A percentile compares a stretch with the other conserved stretches of the same genome.
Evolutionary conservation across 148 eudicot species (phyloP).

Genomic region (Talinum fruticosum): DNA sequence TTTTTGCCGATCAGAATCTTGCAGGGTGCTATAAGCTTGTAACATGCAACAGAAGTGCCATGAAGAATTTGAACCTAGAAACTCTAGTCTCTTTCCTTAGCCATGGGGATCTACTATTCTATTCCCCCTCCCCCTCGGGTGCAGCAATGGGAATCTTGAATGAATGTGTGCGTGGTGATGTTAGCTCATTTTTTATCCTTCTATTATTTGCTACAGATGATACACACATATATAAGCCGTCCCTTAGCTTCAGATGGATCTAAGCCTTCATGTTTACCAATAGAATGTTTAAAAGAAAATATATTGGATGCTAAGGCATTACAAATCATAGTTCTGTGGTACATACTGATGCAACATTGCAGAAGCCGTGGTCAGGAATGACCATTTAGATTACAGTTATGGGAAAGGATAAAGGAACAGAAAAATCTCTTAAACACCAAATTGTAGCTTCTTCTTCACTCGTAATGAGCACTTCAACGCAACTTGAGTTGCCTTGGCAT

Average conservation of each 20-base stretch:
- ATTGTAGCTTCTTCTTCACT: conserved; percentile 6
- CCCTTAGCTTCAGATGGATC: background rate
- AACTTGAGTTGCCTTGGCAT: conserved; percentile 22
- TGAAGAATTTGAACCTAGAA: background rate
- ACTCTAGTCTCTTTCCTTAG: background rate
- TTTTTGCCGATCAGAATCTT: background rate
- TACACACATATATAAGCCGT: background rate
- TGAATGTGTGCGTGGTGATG: background rate
- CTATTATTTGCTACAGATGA: no score
- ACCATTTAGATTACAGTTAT: conserved; percentile 23
- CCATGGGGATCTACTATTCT: background rate
- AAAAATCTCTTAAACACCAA: conserved; percentile 17
- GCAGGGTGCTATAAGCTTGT: background rate
- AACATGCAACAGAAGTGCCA: background rate
- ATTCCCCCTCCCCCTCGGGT: no score
- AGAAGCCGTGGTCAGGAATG: conserved; percentile 17
- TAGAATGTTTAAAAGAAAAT: background rate
- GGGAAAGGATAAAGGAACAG: conserved; percentile 22
- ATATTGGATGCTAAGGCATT: background rate
- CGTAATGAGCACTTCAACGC: conserved; percentile 10
- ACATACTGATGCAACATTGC: conserved; percentile 23
- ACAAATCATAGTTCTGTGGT: conserved; percentile 8
- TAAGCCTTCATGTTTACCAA: background rate
- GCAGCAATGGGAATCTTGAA: background rate
- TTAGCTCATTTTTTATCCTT: background rate